phyloP scores from a whole-genome alignment of 306 rosid species.

The Calophaca sinica region DNA sequence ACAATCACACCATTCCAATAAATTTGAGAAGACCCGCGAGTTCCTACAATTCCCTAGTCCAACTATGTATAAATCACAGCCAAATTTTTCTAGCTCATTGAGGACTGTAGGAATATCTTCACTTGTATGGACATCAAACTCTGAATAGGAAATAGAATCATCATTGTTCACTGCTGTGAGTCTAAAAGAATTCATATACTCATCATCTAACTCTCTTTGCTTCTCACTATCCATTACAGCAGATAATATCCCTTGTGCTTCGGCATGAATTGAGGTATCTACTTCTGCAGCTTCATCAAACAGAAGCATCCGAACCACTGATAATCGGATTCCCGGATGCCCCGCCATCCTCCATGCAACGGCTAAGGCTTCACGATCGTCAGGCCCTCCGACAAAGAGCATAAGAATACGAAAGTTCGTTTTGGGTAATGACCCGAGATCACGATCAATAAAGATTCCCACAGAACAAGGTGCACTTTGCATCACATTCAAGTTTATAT shows the following conservation, averaged over 20 bases:
- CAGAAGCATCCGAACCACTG: slow-evolving; percentile 53
- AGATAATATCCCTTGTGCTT: slow-evolving; percentile 34
- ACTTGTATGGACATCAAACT: slow-evolving; percentile 42
- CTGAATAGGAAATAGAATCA: slow-evolving; percentile 47
- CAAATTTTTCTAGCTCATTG: slow-evolving; percentile 41
- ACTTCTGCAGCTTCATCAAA: slow-evolving; percentile 39
- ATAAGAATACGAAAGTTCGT: neutral
- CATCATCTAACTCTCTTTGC: slow-evolving; percentile 54
- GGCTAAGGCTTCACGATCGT: slow-evolving; percentile 70
- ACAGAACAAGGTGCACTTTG: slow-evolving; percentile 51
- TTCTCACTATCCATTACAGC: slow-evolving; percentile 27
- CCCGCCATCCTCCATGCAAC: slow-evolving; percentile 63
- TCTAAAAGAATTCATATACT: slow-evolving; percentile 50
- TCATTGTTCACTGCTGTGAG: slow-evolving; percentile 35
- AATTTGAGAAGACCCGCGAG: slow-evolving; percentile 24
- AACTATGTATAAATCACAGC: slow-evolving; percentile 54
- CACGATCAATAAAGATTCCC: slow-evolving; percentile 50
- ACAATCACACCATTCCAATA: slow-evolving; percentile 61
- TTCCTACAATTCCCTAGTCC: slow-evolving; percentile 57
- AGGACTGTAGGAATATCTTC: slow-evolving; percentile 50
- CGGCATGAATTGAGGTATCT: neutral
- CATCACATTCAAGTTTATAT: slow-evolving; percentile 42
- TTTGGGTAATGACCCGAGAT: slow-evolving; percentile 20
- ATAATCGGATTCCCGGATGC: slow-evolving; percentile 46
- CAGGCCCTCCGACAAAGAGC: slow-evolving; percentile 60